Evolutionary conservation across 352 stramenopile species (phyloP), one percentile per base, ranked within the genome.

Genomic region (Globisporangium rhizosaccharum): DNA sequence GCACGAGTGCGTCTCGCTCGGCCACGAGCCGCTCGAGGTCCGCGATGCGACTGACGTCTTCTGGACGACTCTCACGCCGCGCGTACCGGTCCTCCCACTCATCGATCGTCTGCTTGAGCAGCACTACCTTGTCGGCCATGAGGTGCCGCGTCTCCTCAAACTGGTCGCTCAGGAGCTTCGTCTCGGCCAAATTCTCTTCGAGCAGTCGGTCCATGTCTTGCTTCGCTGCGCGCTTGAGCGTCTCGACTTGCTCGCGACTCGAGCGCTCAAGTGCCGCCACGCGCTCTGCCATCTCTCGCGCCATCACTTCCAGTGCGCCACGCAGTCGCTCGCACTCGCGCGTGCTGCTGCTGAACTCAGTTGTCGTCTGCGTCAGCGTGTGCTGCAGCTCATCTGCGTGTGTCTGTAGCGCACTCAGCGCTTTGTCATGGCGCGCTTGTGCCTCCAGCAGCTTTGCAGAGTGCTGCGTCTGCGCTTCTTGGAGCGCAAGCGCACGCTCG

Each of bases 11-110:
- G 17, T 96, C 85, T 33, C 86, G 89, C 48, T 95, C 74, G 33
- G 67, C 59, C 18, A 94, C 70, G 3, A 69, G 44, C 1, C 71
- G 68, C 56, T 92, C 81, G 2, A 97, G 70, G 49, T 86, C 65
- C 11, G 71, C 66, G 45, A 97, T 97, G 14, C 80, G 76, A 39
- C 68, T 70, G 9, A 97, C 65, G 60, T 97, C 90, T 56, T 97
- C 90, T 0, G 62, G 48, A 0, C 83, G 79, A 33, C 75, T 88
- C 56, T 91, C 81, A 26, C 83, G 81, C 49, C 68, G 61, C 10
- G 62, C 67, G 53, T 88, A 91, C 51, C 70, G 72, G 26, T 73
- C 66, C 48, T 90, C 74, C 82, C 81, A 91, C 25, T 87, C 73
- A 2, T 28, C 28, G 15, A 88, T 63, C 1, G 67, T 62, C 6